Percentiles rank a stretch among this genome's conserved stretches.
These are phyloP conservation scores for Tuber borchii DNA, from an alignment of 495 filamentous ascomycete genomes.

Conservation along the genomic window DNA sequence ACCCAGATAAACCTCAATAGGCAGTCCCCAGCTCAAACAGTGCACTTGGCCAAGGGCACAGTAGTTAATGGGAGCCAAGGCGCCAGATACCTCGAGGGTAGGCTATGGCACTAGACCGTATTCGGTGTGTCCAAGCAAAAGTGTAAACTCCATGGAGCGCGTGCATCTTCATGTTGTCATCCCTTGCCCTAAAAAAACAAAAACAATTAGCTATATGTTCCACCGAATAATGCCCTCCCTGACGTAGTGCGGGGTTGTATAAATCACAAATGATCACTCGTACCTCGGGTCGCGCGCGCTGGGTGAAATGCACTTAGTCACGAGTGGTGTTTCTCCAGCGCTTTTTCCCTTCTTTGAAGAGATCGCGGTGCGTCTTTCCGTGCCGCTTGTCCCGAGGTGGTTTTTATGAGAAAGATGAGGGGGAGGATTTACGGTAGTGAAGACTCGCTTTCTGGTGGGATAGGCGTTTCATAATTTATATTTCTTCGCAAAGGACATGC, in stretches of 20 bases:
- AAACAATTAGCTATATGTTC: background rate
- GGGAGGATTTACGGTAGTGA: background rate
- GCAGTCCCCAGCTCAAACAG: background rate
- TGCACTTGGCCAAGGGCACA: background rate
- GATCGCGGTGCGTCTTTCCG: background rate
- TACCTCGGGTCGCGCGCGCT: background rate
- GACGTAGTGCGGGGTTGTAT: background rate
- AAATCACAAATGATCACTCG: background rate
- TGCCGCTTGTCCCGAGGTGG: background rate
- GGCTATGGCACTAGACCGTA: background rate
- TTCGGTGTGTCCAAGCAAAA: background rate
- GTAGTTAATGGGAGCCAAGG: background rate
- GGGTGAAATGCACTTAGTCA: background rate
- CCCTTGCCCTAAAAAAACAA: background rate
- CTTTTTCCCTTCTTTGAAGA: background rate
- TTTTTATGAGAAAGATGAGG: background rate
- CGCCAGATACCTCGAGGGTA: background rate
- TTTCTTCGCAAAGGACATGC: background rate
- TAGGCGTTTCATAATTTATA: background rate
- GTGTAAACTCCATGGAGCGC: background rate
- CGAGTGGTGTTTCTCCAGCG: background rate
- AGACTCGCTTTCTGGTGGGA: background rate
- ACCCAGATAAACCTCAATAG: background rate
- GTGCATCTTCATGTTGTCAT: background rate
- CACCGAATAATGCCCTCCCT: background rate